Evolutionary conservation across 78 protist species (phyloP).

Genomic region (Fonticula alba): DNA sequence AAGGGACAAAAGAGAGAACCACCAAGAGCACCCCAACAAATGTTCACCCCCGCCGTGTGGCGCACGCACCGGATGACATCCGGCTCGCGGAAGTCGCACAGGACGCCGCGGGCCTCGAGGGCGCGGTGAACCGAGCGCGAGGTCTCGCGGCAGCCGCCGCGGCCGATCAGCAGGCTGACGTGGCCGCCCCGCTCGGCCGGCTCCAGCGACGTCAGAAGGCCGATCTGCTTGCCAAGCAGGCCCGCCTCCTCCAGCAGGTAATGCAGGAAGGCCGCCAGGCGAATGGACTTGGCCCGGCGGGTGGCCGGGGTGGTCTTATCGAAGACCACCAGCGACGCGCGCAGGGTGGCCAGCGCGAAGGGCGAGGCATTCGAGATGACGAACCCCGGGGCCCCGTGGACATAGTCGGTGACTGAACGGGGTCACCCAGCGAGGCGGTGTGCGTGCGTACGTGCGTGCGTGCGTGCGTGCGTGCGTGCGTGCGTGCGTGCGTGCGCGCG

Average conservation of each 20-base stretch:
- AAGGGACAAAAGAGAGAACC: too few relatives aligned
- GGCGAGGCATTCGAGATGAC: not conserved
- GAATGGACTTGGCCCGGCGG: too few relatives aligned
- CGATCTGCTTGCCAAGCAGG: too few relatives aligned
- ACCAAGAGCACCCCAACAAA: not conserved
- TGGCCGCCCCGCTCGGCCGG: constrained; percentile 49
- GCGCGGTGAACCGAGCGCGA: constrained; percentile 6
- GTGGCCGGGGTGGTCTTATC: too few relatives aligned
- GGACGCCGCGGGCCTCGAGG: constrained; percentile 27
- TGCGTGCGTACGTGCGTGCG: not conserved
- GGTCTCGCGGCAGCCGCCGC: too few relatives aligned
- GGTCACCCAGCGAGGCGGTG: constrained; percentile 1
- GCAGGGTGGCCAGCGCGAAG: too few relatives aligned
- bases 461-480: not conserved
- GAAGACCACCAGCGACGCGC: too few relatives aligned
- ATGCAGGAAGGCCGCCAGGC: too few relatives aligned
- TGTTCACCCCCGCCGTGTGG: too few relatives aligned
- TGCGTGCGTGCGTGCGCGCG: too few relatives aligned
- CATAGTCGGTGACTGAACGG: not conserved
- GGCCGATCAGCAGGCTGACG: constrained; percentile 30
- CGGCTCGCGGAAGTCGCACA: constrained; percentile 52
- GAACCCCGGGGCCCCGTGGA: not conserved
- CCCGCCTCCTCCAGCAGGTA: too few relatives aligned
- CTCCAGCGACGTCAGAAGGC: constrained; percentile 40
- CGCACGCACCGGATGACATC: constrained; percentile 19